Conservation (phyloP, 768 basidiomycete species). For the Mycena maculata region DNA sequence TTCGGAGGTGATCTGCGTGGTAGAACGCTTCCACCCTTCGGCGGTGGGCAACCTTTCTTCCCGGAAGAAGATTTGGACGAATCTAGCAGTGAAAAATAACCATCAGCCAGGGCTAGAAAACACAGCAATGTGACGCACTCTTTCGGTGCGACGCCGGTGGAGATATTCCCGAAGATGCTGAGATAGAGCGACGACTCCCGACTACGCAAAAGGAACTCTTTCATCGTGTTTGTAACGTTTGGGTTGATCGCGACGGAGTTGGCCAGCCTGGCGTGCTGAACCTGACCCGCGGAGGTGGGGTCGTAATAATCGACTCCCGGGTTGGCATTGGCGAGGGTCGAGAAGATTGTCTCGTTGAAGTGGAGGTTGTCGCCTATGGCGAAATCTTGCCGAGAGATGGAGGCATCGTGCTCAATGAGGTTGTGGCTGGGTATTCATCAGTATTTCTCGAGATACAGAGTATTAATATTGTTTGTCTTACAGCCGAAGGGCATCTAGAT, state of each 20-base stretch:
- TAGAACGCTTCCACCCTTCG: conserved; percentile 32
- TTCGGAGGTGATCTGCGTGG: conserved; percentile 12
- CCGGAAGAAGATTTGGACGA: conserved; percentile 36
- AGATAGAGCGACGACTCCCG: conserved; percentile 28
- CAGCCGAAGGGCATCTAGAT: neutral
- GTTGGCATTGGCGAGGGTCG: conserved; percentile 27
- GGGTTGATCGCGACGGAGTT: conserved; percentile 27
- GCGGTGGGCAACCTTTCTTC: conserved; percentile 34
- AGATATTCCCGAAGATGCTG: conserved; percentile 26
- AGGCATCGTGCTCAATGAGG: conserved; percentile 31
- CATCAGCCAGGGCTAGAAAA: neutral
- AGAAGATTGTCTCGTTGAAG: conserved; percentile 33
- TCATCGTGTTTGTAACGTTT: conserved; percentile 24
- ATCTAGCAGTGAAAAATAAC: conserved; percentile 3
- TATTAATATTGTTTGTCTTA: neutral
- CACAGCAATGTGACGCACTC: conserved; percentile 13
- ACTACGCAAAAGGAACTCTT: conserved; percentile 27
- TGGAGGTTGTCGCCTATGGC: conserved; percentile 24
- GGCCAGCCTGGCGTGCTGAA: conserved; percentile 25
- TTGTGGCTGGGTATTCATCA: conserved; percentile 8
- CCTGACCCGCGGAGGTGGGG: conserved; percentile 24
- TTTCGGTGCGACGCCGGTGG: conserved; percentile 29
- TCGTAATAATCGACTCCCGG: conserved; percentile 32
- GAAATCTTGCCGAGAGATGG: conserved; percentile 22
- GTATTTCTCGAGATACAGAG: too few species aligned